Evolutionary conservation across 169 alveolate species (phyloP).

Genomic region (Besnoitia besnoiti): DNA sequence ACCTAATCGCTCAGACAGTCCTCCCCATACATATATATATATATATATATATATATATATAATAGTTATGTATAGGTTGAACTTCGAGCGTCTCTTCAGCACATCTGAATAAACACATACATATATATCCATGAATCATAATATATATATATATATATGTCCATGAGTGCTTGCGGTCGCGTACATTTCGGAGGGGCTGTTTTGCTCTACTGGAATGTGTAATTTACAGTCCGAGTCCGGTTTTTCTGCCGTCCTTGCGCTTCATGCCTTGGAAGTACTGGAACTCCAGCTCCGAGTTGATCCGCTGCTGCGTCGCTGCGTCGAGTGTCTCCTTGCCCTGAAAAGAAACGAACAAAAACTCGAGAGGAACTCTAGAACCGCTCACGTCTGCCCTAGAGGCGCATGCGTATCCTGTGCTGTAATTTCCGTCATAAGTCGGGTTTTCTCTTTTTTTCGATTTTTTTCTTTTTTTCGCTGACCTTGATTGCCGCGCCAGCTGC

Average conservation of each 20-base stretch:
- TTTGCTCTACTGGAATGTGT: no score
- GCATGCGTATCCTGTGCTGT: neutral
- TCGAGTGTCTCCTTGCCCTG: conserved; percentile 32
- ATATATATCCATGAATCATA: no score
- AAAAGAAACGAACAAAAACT: neutral
- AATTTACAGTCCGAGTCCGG: no score
- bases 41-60: neutral
- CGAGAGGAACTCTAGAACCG: neutral
- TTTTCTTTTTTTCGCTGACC: neutral
- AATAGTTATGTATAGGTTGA: no score
- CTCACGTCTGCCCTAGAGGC: no score
- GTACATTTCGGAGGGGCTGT: no score
- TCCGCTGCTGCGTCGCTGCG: conserved; percentile 4
- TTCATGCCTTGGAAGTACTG: conserved; percentile 58
- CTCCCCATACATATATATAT: no score
- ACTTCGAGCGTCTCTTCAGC: no score
- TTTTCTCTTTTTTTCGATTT: neutral
- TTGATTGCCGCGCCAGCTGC: neutral
- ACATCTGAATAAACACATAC: no score
- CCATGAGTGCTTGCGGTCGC: no score
- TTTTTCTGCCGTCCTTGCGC: conserved; percentile 56
- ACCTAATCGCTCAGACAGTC: no score
- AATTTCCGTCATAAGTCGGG: neutral
- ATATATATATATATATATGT: no score
- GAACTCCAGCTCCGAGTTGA: conserved; percentile 44